These are phyloP conservation scores for Backusella parvicylindrica DNA, from an alignment of 192 early-diverging fungal genomes.

Conservation along the genomic window DNA sequence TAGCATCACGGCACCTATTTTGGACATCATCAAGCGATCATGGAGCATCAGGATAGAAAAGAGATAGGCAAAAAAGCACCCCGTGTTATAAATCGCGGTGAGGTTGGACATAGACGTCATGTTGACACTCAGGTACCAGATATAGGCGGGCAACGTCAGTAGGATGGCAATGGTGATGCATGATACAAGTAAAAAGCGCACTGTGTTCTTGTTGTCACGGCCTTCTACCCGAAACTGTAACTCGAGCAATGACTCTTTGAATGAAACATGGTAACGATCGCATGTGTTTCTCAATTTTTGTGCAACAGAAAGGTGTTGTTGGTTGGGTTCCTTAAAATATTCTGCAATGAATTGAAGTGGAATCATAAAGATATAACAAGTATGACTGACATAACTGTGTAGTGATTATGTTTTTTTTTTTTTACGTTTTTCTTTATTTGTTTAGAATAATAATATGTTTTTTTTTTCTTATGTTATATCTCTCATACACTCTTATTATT, in stretches of 20 bases:
- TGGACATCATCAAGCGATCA: constrained; percentile 57
- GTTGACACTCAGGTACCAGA: constrained; percentile 77
- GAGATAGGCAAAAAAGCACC: constrained; percentile 80
- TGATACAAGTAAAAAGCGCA: not conserved
- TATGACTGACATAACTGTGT: constrained; percentile 42
- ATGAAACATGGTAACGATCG: not conserved
- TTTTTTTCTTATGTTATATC: not conserved
- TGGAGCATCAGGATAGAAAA: constrained; percentile 70
- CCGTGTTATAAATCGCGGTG: constrained; percentile 80
- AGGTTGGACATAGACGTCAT: constrained; percentile 74
- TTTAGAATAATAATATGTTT: constrained; percentile 25
- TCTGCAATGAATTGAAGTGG: constrained; percentile 36
- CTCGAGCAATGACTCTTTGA: constrained; percentile 5
- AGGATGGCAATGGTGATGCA: constrained; percentile 44
- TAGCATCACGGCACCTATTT: constrained; percentile 60
- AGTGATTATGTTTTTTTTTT: too few species aligned
- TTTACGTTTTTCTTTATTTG: not conserved
- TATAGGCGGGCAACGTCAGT: constrained; percentile 66
- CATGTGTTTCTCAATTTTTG: not conserved
- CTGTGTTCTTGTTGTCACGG: constrained; percentile 7
- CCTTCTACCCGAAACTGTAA: not conserved
- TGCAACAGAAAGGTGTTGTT: not conserved
- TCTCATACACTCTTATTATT: constrained; percentile 19
- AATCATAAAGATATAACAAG: constrained; percentile 36
- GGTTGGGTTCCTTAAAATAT: not conserved